Conservation (phyloP, 176 grass and related monocot species). For the Cenchrus fungigraminus region DNA sequence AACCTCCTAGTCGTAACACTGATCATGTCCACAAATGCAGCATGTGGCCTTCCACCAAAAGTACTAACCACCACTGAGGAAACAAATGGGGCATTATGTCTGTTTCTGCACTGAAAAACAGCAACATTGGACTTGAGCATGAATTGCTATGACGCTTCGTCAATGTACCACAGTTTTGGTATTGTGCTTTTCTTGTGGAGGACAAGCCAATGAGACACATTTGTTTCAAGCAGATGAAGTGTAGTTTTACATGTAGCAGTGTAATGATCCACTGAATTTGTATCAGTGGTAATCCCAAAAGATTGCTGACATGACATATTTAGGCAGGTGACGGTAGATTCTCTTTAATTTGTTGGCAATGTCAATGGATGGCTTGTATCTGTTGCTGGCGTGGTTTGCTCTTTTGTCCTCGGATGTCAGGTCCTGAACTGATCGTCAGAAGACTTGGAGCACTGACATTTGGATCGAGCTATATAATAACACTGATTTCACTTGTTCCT, state of each 20-base stretch:
- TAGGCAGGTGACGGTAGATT: background rate
- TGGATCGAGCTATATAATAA: background rate
- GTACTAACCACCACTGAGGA: background rate
- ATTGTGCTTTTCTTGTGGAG: background rate
- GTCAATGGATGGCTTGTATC: background rate
- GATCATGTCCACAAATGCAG: background rate
- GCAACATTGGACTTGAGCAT: background rate
- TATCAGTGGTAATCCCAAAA: background rate
- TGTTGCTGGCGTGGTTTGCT: background rate
- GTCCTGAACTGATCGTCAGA: background rate
- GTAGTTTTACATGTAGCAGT: conserved; percentile 20
- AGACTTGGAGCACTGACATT: background rate
- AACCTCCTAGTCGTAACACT: background rate
- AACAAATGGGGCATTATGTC: background rate
- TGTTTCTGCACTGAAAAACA: background rate
- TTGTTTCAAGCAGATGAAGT: background rate
- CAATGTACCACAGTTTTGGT: background rate
- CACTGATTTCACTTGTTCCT: background rate
- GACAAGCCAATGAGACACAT: background rate
- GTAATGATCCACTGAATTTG: background rate
- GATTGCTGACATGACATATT: background rate
- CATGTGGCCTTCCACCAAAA: background rate
- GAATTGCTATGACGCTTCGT: background rate
- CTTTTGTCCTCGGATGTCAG: background rate
- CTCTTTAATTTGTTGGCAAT: background rate